Percentiles rank a stretch among this genome's conserved stretches.
These are phyloP conservation scores for Globisporangium barbulae DNA, from an alignment of 352 stramenopile species.

Conservation along the genomic window DNA sequence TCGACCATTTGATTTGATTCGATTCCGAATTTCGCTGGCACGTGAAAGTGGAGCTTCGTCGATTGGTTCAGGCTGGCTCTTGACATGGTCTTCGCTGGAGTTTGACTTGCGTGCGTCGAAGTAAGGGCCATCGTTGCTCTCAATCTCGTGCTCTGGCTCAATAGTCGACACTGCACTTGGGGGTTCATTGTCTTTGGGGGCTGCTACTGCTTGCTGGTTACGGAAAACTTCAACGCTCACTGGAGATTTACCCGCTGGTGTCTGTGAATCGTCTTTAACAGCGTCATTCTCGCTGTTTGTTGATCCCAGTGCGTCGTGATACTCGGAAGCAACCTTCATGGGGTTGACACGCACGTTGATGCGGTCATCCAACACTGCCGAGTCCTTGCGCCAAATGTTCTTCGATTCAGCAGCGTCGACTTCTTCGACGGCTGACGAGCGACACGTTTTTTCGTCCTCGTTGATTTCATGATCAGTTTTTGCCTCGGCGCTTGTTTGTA, in stretches of 20 bases:
- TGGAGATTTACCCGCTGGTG: neutral
- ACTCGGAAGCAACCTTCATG: constrained; percentile 11
- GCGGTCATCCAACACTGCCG: constrained; percentile 9
- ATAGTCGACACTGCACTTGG: constrained; percentile 15
- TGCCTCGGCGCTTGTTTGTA: neutral
- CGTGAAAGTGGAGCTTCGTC: constrained; percentile 15
- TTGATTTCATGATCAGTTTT: neutral
- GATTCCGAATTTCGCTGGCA: constrained; percentile 16
- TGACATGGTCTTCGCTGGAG: neutral
- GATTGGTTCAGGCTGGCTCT: neutral
- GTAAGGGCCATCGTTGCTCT: constrained; percentile 17
- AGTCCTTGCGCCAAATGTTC: constrained; percentile 18
- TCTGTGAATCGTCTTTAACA: neutral
- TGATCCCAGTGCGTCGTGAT: constrained; percentile 6
- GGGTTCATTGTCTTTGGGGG: neutral
- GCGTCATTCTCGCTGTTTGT: neutral
- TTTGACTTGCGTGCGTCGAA: constrained; percentile 10
- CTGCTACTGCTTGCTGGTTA: neutral
- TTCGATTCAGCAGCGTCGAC: neutral
- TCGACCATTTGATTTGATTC: constrained; percentile 4
- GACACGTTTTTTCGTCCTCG: neutral
- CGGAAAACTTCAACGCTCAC: neutral
- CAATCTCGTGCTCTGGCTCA: constrained; percentile 46
- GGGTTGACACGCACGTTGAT: constrained; percentile 19
- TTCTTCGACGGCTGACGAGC: neutral